phyloP scores from a whole-genome alignment of 345 rosid genomes.

The Salix arbutifolia region DNA sequence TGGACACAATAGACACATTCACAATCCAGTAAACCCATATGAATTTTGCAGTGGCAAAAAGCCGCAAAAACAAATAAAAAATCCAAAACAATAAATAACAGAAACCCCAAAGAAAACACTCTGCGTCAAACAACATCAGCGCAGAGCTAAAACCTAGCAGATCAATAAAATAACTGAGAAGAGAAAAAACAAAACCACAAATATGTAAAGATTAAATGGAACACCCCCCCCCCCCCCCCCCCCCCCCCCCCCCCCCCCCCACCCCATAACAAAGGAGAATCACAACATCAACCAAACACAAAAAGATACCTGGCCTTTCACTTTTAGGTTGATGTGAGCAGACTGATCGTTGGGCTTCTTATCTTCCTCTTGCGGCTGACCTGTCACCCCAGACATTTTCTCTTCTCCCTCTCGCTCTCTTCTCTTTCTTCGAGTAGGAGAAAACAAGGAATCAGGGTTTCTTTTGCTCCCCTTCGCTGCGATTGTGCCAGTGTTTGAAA shows the following conservation, averaged over 20 bases:
- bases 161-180: background rate
- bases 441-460: background rate
- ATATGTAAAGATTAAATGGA: background rate
- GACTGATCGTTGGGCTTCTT: conserved; percentile 75
- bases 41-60: background rate
- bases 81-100: background rate
- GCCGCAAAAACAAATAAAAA: too few species aligned
- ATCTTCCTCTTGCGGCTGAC: conserved; percentile 47
- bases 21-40: background rate
- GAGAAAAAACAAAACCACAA: background rate
- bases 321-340: conserved; percentile 80
- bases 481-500: background rate
- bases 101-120: background rate
- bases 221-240: background rate
- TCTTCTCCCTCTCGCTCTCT: background rate
- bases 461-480: too few species aligned
- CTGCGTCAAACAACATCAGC: too few species aligned
- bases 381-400: conserved; percentile 32
- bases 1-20: background rate
- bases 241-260: too few species aligned
- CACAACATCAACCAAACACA: background rate
- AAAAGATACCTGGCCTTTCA: conserved; percentile 76
- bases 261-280: background rate
- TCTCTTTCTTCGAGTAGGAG: background rate
- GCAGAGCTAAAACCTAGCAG: background rate